A percentile compares a stretch with the other conserved stretches of the same genome.
Conservation (phyloP, 805 yeast species). For the Maudiozyma barnettii region DNA sequence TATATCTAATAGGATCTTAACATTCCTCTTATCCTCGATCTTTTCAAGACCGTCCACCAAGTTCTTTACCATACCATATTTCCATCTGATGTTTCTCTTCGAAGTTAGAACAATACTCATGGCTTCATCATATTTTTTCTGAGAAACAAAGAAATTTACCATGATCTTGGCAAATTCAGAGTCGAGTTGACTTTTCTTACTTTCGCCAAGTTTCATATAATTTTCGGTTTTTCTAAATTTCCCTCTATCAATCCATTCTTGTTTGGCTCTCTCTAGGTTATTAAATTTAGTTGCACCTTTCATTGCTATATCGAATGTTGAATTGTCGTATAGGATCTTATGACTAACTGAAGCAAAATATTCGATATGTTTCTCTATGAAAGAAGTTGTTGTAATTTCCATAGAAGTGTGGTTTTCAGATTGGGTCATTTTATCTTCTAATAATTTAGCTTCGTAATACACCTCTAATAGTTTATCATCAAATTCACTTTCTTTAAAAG, state of each 20-base stretch:
- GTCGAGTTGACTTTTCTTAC: constrained; percentile 18
- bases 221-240: constrained; percentile 44
- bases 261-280: constrained; percentile 49
- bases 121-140: constrained; percentile 59
- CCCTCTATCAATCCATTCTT: constrained; percentile 76
- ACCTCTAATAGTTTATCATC: constrained; percentile 8
- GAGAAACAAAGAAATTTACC: constrained; percentile 48
- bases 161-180: constrained; percentile 56
- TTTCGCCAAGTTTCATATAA: constrained; percentile 50
- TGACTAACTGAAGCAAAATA: constrained; percentile 17
- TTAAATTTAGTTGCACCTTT: constrained; percentile 53
- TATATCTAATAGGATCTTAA: constrained; percentile 24
- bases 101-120: constrained; percentile 58
- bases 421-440: too few relatives aligned
- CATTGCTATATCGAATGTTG: constrained; percentile 51
- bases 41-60: constrained; percentile 33
- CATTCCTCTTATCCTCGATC: constrained; percentile 36
- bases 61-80: constrained; percentile 35
- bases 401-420: neutral
- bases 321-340: constrained; percentile 35
- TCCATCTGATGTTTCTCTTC: constrained; percentile 64
- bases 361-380: neutral
- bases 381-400: neutral
- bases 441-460: constrained; percentile 1
- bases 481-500: constrained; percentile 19